These are phyloP conservation scores for Chlorella sp. DNA, from an alignment of 139 green algal genomes.

Conservation along the genomic window DNA sequence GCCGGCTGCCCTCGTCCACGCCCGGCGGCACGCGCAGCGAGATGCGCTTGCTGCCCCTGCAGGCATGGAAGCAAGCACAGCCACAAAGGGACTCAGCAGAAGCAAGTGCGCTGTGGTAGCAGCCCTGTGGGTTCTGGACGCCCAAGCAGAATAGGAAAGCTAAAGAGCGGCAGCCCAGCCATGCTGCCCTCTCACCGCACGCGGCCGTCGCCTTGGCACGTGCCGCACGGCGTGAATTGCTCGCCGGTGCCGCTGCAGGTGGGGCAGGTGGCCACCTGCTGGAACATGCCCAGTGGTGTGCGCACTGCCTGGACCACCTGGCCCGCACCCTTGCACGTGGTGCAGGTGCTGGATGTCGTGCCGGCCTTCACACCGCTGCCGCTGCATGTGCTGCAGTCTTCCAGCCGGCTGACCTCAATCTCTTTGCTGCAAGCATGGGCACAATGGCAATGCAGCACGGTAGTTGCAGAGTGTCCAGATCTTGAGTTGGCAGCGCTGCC, in stretches of 20 bases:
- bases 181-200: slow-evolving; percentile 53
- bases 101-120: not conserved
- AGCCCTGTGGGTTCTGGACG: not conserved
- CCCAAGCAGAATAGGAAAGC: not conserved
- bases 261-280: slow-evolving; percentile 83
- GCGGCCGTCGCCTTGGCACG: slow-evolving; percentile 91
- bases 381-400: slow-evolving; percentile 76
- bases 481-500: not conserved
- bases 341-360: slow-evolving; percentile 83
- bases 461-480: not conserved
- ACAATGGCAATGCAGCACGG: not conserved
- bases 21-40: slow-evolving; percentile 86
- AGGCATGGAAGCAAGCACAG: not conserved
- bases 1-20: slow-evolving; percentile 88
- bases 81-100: not conserved
- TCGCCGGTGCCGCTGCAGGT: slow-evolving; percentile 84
- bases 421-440: slow-evolving; percentile 69
- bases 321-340: slow-evolving; percentile 87
- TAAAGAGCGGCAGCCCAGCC: not conserved
- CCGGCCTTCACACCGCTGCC: slow-evolving; percentile 87
- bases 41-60: slow-evolving; percentile 85
- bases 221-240: slow-evolving; percentile 79
- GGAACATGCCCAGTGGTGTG: slow-evolving; percentile 95
- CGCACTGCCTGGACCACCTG: slow-evolving; percentile 90
- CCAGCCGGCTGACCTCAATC: slow-evolving; percentile 86